Conservation (phyloP, 345 rosid genomes). For the Lepidium aucheri region DNA sequence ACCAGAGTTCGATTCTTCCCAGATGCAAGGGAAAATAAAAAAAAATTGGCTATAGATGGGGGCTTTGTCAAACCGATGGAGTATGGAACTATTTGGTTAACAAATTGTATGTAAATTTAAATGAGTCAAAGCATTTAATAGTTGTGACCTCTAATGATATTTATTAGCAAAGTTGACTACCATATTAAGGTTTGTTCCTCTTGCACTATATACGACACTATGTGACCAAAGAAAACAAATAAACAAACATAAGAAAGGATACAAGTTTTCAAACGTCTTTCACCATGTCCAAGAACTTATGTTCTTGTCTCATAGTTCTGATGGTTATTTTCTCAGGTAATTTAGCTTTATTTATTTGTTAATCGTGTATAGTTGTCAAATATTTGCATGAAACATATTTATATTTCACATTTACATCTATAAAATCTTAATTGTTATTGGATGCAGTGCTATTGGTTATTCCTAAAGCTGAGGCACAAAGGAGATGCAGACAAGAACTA, state of each 20-base stretch:
- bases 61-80: no score
- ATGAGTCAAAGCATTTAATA: no score
- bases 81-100: no score
- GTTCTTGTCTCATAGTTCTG: background rate
- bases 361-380: no score
- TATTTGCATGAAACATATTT: no score
- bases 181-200: background rate
- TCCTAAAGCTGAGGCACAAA: constrained; percentile 3
- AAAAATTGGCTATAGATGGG: no score
- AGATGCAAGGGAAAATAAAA: no score
- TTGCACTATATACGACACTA: background rate
- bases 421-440: background rate
- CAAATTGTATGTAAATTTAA: background rate
- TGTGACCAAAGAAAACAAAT: background rate
- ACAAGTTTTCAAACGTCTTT: background rate
- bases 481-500: background rate
- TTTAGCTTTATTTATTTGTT: background rate
- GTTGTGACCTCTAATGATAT: no score
- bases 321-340: background rate
- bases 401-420: background rate
- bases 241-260: background rate
- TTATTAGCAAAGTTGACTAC: background rate
- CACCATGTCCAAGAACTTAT: background rate
- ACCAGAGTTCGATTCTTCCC: no score
- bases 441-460: background rate